Conservation (phyloP, 1,139 yeast genomes). For the Magnusiomyces paraingens region DNA sequence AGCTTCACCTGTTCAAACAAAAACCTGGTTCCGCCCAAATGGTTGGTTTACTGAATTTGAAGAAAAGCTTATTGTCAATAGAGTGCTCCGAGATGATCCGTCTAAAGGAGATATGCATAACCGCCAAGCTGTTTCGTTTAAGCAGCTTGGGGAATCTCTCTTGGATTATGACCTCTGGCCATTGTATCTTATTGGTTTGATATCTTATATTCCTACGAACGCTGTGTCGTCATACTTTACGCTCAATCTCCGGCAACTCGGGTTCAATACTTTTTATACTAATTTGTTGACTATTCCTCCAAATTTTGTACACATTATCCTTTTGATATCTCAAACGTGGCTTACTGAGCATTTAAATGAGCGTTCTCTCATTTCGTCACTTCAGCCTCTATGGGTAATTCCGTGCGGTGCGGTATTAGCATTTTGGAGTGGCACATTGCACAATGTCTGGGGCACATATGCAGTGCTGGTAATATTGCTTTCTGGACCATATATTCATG, state of each 20-base stretch:
- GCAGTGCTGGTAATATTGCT: slow-evolving; percentile 40
- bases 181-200: slow-evolving; percentile 44
- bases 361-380: slow-evolving; percentile 28
- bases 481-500: slow-evolving; percentile 43
- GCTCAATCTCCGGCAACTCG: slow-evolving; percentile 44
- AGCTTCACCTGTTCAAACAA: slow-evolving; percentile 52
- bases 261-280: slow-evolving; percentile 49
- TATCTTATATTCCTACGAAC: slow-evolving; percentile 38
- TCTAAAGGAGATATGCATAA: slow-evolving; percentile 63
- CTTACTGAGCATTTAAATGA: slow-evolving; percentile 42
- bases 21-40: slow-evolving; percentile 39
- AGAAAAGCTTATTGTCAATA: slow-evolving; percentile 52
- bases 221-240: slow-evolving; percentile 46
- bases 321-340: slow-evolving; percentile 34
- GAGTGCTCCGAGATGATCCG: slow-evolving; percentile 59
- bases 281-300: slow-evolving; percentile 51
- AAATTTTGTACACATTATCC: slow-evolving; percentile 36
- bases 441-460: slow-evolving; percentile 46
- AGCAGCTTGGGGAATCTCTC: slow-evolving; percentile 38
- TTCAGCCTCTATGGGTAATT: slow-evolving; percentile 33
- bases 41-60: slow-evolving; percentile 59
- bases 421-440: slow-evolving; percentile 45
- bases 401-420: slow-evolving; percentile 41
- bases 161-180: slow-evolving; percentile 55
- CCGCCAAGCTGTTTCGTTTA: slow-evolving; percentile 46